Base-by-base conservation (phyloP, 345 rosid species). In the Nephelium lappaceum region DNA sequence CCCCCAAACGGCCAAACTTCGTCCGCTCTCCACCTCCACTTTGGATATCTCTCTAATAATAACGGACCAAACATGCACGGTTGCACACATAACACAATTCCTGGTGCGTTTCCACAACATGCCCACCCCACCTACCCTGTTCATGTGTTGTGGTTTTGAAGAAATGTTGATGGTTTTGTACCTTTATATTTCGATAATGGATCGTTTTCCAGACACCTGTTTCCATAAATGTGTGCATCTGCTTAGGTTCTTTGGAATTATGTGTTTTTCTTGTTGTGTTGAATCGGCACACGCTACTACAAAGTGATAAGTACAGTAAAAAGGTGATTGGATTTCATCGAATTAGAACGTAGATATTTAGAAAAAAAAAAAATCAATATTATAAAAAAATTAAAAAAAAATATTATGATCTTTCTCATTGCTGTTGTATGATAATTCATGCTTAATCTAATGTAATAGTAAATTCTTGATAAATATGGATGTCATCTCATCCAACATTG, bases 121-220 rank as follows among this genome's bases (percentile, higher is more conserved):
- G 41, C 41, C 79, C 78, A 27, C 69, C 81, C 55, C 68, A 82
- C 76, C 84, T 25, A 71, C 73, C 74, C 24, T 41, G 64, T 24
- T n/a, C n/a, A 55, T 82, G 71, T 82, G 67, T 11, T 73, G 73
- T 69, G 79, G 73, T 63, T 42, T 69, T 19, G 16, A 73, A 68
- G 4, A 42, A 68, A 66, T 60, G 55, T 74, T 36, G 67, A 70
- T 63, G 61, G 36, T 47, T 62, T 23, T 11, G 19, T 21, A 49
- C n/a, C 45, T 24, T 36, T 65, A 14, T 49, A 65, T 18, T 39
- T 19, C 68, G 67, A 39, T 42, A 67, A 67, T 58, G 62, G 39
- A 75, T 66, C 72, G 23, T 51, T 51, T 65, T 75, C 36, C 5
- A 45, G 11, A 41, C 71, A 75, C 62, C 31, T 49, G 38, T 18